phyloP scores from a whole-genome alignment of 163 green algal species.

The Chloroidium sp. region DNA sequence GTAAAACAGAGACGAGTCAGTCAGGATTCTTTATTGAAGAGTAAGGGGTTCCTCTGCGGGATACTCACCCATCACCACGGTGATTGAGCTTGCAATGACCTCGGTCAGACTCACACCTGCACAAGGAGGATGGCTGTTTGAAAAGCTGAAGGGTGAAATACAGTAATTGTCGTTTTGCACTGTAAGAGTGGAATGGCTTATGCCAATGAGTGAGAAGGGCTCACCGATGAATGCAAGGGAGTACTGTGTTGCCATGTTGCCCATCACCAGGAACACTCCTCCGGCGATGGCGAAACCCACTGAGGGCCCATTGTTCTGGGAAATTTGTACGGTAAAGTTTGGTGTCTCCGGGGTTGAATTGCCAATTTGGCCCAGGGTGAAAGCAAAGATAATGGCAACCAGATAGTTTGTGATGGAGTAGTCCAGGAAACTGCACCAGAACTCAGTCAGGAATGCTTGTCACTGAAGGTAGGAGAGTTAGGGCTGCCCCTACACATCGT shows the following conservation, averaged over 20 bases:
- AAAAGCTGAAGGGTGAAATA: no score
- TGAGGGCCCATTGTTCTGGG: conserved; percentile 17
- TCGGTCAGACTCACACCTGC: conserved; percentile 19
- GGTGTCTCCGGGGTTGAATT: conserved; percentile 10
- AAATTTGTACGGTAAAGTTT: conserved; percentile 11
- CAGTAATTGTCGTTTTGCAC: no score
- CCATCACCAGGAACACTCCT: conserved; percentile 16
- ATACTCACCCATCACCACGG: conserved; percentile 13
- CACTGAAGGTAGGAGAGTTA: background rate
- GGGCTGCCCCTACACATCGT: background rate
- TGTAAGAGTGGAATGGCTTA: no score
- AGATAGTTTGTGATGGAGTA: conserved; percentile 17
- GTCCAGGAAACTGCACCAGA: background rate
- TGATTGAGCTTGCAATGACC: conserved; percentile 16
- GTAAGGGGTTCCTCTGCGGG: no score
- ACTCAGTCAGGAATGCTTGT: background rate
- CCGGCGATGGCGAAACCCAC: conserved; percentile 22
- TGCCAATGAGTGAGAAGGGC: no score
- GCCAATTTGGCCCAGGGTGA: conserved; percentile 24
- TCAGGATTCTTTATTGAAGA: no score
- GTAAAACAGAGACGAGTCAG: no score
- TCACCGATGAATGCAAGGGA: conserved; percentile 2
- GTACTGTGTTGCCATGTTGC: conserved; percentile 20
- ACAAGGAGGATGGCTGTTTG: background rate
- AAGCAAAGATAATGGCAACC: conserved; percentile 14